phyloP scores from a whole-genome alignment of 495 filamentous ascomycete genomes.

The Penicillium waksmanii region DNA sequence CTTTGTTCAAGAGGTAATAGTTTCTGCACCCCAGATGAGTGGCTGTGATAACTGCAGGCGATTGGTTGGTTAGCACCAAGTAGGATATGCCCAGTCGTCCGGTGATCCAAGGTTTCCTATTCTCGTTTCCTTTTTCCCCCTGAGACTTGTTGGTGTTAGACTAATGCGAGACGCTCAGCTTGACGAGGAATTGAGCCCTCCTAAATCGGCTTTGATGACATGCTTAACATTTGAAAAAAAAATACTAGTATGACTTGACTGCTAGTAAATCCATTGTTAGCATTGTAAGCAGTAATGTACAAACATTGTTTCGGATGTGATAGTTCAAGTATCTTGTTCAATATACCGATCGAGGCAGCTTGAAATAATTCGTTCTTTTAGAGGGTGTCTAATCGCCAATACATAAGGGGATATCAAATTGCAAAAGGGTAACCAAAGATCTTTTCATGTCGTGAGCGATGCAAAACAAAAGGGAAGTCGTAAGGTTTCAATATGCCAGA shows the following conservation, averaged over 20 bases:
- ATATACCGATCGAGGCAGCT: not conserved
- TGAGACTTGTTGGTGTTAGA: not conserved
- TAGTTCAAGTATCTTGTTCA: not conserved
- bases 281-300: not conserved
- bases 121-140: not conserved
- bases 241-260: not conserved
- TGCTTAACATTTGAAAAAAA: not conserved
- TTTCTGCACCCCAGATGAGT: conserved; percentile 1
- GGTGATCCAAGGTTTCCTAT: not conserved
- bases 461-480: conserved; percentile 14
- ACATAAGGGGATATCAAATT: conserved; percentile 26
- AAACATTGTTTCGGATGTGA: too few species aligned
- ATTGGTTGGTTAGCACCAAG: not conserved
- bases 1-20: not conserved
- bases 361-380: conserved; percentile 2
- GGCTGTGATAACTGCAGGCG: not conserved
- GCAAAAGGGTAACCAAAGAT: conserved; percentile 8
- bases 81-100: not conserved
- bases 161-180: not conserved
- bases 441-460: conserved; percentile 23
- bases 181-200: not conserved
- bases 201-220: too few species aligned
- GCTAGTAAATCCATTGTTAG: not conserved
- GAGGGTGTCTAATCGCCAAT: not conserved
- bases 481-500: conserved; percentile 10